Evolutionary conservation across 2,329 filamentous ascomycete species (phyloP), one percentile per base, ranked within the genome.

Genomic region (Dactylellina leptospora): DNA sequence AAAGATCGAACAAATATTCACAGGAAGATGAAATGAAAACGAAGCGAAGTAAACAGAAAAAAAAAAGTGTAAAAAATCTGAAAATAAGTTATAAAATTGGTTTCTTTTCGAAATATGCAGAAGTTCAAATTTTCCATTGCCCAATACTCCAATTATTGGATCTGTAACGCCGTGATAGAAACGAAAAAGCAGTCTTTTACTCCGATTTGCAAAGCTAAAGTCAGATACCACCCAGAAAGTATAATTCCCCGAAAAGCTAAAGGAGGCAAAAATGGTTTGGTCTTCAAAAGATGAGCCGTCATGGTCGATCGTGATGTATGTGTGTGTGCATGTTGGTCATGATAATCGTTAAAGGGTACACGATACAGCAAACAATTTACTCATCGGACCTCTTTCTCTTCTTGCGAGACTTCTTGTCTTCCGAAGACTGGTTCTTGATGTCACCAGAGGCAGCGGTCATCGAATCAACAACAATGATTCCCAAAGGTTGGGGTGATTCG

Each of bases 401-500:
- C 76, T 80, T 81, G 71, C 78, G 77, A 59, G 77, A 76, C 66
- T 79, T 79, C 76, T 80, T 80, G 70, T 76, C 76, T 44, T 79
- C 78, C 27, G 71, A 75, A 69, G 64, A 45, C 70, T 75, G 75
- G 54, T 77, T 75, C 50, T 77, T 77, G 55, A 75, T 90, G 74
- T 71, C 66, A 33, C 88, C 88, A 36, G 90, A 87, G 55, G 90
- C 85, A 76, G 90, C 88, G 27, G 90, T 85, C 25, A 90, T 88
- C 61, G 92, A 87, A 80, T 93, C 90, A 82, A 92, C 96, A 74
- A 96, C 86, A 42, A 91, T 89, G 78, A 89, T 85, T 68, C 84
- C 84, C n/a, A n/a, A n/a, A n/a, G n/a, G n/a, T 76, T 84, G 66
- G 47, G 66, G 66, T 1, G 66, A 71, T 66, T 88, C 87, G 73